Conservation (phyloP, 352 stramenopile species). For the Achlya hypogyna region DNA sequence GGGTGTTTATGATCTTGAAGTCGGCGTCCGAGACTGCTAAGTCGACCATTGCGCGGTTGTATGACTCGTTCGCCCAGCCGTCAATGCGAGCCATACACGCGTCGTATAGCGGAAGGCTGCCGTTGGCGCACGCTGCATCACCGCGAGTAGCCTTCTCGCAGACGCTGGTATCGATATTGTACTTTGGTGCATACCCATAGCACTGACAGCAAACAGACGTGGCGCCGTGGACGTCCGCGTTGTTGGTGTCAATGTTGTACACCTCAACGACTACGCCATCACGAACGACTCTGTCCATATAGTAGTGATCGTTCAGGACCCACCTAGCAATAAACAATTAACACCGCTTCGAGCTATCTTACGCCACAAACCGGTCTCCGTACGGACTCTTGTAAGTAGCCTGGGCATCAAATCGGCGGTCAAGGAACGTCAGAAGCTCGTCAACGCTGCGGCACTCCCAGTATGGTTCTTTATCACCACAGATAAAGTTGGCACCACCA, state of each 20-base stretch:
- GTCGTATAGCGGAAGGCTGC: constrained; percentile 45
- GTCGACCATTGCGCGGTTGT: constrained; percentile 41
- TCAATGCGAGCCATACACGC: constrained; percentile 48
- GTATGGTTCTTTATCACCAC: constrained; percentile 27
- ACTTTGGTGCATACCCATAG: constrained; percentile 74
- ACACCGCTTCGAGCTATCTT: background rate
- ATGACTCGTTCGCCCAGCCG: constrained; percentile 44
- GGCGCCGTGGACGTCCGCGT: constrained; percentile 69
- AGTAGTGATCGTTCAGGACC: constrained; percentile 58
- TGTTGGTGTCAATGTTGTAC: constrained; percentile 80
- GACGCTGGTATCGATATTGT: constrained; percentile 27
- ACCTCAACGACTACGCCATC: constrained; percentile 57
- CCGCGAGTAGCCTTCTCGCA: constrained; percentile 43
- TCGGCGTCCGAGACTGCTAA: constrained; percentile 40
- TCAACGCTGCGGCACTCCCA: constrained; percentile 58
- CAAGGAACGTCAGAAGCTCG: constrained; percentile 73
- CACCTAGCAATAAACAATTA: too few relatives aligned
- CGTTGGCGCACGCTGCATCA: constrained; percentile 43
- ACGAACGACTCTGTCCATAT: constrained; percentile 41
- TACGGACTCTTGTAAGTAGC: constrained; percentile 75
- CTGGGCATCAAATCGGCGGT: constrained; percentile 75
- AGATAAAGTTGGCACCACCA: constrained; percentile 19
- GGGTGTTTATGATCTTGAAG: constrained; percentile 67
- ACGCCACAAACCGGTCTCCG: constrained; percentile 29
- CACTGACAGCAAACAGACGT: constrained; percentile 83